Conservation (phyloP, 2,329 filamentous ascomycete species). For the Rhinocladiella similis region DNA sequence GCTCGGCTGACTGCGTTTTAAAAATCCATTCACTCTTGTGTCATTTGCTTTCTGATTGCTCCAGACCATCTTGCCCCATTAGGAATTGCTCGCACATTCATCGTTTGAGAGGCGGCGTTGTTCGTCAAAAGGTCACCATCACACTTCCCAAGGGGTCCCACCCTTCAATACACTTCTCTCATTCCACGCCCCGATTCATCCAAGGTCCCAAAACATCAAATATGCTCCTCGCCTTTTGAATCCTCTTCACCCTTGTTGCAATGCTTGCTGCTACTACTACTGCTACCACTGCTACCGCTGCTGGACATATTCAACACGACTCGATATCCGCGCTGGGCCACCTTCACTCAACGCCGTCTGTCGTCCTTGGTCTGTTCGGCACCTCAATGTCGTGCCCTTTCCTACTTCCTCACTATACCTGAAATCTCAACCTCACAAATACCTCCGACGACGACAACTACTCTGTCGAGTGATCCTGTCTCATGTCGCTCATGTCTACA, state of each 20-base stretch:
- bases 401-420: slow-evolving; percentile 1
- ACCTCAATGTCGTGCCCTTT: slow-evolving; percentile 8
- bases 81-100: slow-evolving; percentile 14
- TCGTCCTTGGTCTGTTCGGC: slow-evolving; percentile 1
- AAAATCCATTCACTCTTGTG: slow-evolving; percentile 14
- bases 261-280: slow-evolving; percentile 16
- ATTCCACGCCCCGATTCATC: slow-evolving; percentile 26
- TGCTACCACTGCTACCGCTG: too few species aligned
- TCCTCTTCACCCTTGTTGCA: slow-evolving; percentile 11
- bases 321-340: not conserved
- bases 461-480: not conserved
- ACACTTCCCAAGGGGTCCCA: slow-evolving; percentile 15
- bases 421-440: not conserved
- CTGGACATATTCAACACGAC: not conserved
- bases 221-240: slow-evolving; percentile 20
- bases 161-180: slow-evolving; percentile 20
- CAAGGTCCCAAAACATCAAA: slow-evolving; percentile 21
- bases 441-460: not conserved
- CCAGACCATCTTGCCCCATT: slow-evolving; percentile 7
- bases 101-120: slow-evolving; percentile 18
- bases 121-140: slow-evolving; percentile 15
- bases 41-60: slow-evolving; percentile 18
- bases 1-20: slow-evolving; percentile 27
- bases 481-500: slow-evolving; percentile 23
- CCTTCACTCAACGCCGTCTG: not conserved